phyloP scores from a whole-genome alignment of 306 rosid genomes.

The Trichosanthes cucumerina region DNA sequence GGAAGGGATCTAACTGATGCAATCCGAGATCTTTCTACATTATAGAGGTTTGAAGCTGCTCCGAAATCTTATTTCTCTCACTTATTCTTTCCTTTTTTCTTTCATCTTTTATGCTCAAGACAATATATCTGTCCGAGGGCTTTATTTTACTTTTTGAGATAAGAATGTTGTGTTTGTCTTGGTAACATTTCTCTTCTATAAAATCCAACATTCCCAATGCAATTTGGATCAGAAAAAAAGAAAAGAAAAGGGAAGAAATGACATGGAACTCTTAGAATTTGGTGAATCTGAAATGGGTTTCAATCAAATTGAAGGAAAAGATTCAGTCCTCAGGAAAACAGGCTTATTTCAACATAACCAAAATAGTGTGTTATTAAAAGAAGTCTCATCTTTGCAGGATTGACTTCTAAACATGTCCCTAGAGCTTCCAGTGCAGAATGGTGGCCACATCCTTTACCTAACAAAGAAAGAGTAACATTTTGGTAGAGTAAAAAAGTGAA shows the following conservation, averaged over 20 bases:
- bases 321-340: constrained; percentile 10
- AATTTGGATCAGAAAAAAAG: neutral
- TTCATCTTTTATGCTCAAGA: neutral
- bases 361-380: constrained; percentile 24
- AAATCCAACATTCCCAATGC: neutral
- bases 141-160: neutral
- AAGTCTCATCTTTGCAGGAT: constrained; percentile 55
- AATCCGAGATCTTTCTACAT: neutral
- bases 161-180: neutral
- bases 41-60: neutral
- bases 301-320: constrained; percentile 6
- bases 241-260: neutral
- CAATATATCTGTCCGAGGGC: neutral
- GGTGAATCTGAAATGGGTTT: constrained; percentile 6
- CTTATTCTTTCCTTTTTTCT: neutral
- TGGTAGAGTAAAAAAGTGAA: constrained; percentile 12
- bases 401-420: constrained; percentile 49
- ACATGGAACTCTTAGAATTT: neutral
- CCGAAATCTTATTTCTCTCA: neutral
- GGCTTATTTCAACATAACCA: constrained; percentile 22
- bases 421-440: constrained; percentile 96
- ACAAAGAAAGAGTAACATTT: constrained; percentile 27
- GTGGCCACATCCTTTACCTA: constrained; percentile 99
- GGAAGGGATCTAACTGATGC: neutral
- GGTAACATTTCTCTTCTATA: neutral